These are phyloP conservation scores for Neurospora tetrasperma DNA, from an alignment of 495 filamentous ascomycete species.

Conservation along the genomic window DNA sequence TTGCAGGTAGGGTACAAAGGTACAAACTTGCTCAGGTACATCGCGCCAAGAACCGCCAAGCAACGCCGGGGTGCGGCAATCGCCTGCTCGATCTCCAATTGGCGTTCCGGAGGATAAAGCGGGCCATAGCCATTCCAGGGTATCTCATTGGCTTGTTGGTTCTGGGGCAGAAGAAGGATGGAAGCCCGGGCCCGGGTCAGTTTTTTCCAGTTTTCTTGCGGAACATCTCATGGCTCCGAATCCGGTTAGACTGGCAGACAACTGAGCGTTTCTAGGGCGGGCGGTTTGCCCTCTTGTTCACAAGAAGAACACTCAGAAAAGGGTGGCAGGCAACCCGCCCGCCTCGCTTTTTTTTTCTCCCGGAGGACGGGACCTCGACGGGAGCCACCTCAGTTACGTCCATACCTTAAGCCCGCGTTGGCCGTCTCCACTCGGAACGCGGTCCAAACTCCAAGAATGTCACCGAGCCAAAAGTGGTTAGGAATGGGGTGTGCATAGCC, in stretches of 20 bases:
- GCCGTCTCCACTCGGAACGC: slow-evolving; percentile 9
- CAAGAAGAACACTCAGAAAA: not conserved
- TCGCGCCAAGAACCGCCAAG: not conserved
- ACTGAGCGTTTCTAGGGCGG: not conserved
- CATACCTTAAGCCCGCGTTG: not conserved
- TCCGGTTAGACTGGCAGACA: slow-evolving; percentile 18
- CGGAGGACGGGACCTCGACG: not conserved
- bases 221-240: slow-evolving; percentile 14
- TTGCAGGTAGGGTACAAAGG: not conserved
- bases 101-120: slow-evolving; percentile 1
- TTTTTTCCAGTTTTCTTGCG: slow-evolving; percentile 3
- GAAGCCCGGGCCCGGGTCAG: not conserved
- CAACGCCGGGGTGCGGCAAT: not conserved
- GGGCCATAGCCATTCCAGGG: not conserved
- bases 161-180: not conserved
- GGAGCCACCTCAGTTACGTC: not conserved
- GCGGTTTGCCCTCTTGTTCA: slow-evolving; percentile 13
- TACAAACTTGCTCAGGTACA: not conserved
- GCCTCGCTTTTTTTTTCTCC: not conserved
- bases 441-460: not conserved
- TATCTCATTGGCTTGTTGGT: slow-evolving; percentile 13
- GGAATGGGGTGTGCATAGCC: not conserved
- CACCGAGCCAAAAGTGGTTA: not conserved
- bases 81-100: not conserved
- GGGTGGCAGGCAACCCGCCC: slow-evolving; percentile 1